Evolutionary conservation across 108 stramenopile species (phyloP).

Genomic region (Skeletonema menzelii): DNA sequence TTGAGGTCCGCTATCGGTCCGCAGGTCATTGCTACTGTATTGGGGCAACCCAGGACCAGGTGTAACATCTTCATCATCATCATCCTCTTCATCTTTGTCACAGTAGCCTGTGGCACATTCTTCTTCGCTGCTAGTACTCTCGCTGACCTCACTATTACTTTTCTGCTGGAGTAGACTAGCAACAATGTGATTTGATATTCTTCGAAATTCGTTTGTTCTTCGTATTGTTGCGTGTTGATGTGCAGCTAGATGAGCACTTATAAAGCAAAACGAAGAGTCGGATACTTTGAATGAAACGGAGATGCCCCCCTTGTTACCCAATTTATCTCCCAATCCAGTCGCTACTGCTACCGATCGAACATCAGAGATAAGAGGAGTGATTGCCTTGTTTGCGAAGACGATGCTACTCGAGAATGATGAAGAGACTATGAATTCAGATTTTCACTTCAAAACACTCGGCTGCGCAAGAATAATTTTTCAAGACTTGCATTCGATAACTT

Average conservation of each 20-base stretch:
- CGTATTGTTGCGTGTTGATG: conserved; percentile 66
- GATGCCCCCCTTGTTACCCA: conserved; percentile 99
- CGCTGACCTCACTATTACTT: neutral
- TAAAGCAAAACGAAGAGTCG: conserved; percentile 86
- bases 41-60: neutral
- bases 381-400: conserved; percentile 36
- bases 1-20: conserved; percentile 60
- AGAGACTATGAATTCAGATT: neutral
- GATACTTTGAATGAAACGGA: conserved; percentile 76
- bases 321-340: conserved; percentile 38
- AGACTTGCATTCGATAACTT: neutral
- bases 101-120: conserved; percentile 65
- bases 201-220: conserved; percentile 40
- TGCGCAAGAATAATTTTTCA: too few relatives aligned
- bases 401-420: conserved; percentile 14
- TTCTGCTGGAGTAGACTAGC: conserved; percentile 9
- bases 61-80: too few relatives aligned
- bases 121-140: neutral
- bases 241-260: conserved; percentile 94
- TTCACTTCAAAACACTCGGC: too few relatives aligned
- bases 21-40: conserved; percentile 49
- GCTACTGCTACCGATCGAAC: conserved; percentile 29
- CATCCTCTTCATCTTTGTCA: conserved; percentile 70
- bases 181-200: conserved; percentile 35
- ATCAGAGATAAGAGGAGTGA: conserved; percentile 30